Evolutionary conservation across 768 basidiomycete species (phyloP).

Genomic region (Paxillus rubicundulus): DNA sequence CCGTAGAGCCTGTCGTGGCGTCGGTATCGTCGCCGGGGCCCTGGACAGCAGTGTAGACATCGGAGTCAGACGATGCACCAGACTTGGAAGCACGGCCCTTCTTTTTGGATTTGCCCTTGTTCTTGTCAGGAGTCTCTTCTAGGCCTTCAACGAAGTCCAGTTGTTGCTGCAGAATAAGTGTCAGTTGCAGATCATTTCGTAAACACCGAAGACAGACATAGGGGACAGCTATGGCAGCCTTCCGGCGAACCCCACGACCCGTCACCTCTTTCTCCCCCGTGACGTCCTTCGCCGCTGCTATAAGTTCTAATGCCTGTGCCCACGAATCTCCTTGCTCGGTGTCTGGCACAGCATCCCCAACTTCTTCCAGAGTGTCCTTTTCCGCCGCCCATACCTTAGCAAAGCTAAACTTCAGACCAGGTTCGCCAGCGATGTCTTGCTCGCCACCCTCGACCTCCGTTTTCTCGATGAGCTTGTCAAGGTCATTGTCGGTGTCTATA

Average conservation of each 20-base stretch:
- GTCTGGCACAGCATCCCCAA: conserved; percentile 49
- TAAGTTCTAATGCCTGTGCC: conserved; percentile 62
- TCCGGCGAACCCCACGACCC: conserved; percentile 74
- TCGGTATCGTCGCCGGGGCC: conserved; percentile 22
- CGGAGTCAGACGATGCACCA: conserved; percentile 38
- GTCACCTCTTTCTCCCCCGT: conserved; percentile 50
- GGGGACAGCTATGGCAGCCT: conserved; percentile 54
- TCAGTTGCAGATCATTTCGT: background rate
- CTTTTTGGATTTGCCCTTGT: conserved; percentile 37
- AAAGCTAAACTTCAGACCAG: conserved; percentile 72
- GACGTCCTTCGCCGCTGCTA: conserved; percentile 41
- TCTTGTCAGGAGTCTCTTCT: conserved; percentile 38
- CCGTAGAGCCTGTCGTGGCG: conserved; percentile 25
- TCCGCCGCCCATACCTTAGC: conserved; percentile 91
- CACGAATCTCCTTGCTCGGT: conserved; percentile 72
- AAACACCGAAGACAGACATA: conserved; percentile 22
- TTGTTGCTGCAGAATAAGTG: conserved; percentile 23
- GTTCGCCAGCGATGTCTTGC: conserved; percentile 45
- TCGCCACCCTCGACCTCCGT: conserved; percentile 73
- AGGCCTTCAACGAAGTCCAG: conserved; percentile 32
- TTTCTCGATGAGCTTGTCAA: conserved; percentile 84
- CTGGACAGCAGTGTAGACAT: conserved; percentile 32
- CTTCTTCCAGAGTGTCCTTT: conserved; percentile 66
- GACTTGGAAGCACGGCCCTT: conserved; percentile 31
- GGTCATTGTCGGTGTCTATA: conserved; percentile 74